These are phyloP conservation scores for Hypoxylon sp. DNA, from an alignment of 2,329 filamentous ascomycete genomes.

Conservation along the genomic window DNA sequence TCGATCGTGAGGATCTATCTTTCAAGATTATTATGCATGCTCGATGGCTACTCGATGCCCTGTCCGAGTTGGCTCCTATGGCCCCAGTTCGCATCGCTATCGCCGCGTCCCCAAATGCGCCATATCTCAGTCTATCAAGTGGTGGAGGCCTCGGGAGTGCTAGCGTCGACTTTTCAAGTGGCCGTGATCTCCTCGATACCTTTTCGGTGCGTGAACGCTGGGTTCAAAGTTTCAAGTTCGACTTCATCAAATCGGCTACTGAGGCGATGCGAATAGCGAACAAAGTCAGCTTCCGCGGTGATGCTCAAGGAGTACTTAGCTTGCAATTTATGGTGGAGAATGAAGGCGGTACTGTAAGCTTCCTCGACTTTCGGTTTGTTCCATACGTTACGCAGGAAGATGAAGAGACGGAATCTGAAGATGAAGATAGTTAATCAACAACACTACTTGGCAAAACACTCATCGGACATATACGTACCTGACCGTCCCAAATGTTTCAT, in stretches of 20 bases:
- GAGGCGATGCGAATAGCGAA: slow-evolving; percentile 94
- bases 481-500: not conserved
- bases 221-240: slow-evolving; percentile 87
- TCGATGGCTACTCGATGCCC: slow-evolving; percentile 78
- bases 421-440: slow-evolving; percentile 53
- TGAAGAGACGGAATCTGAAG: slow-evolving; percentile 63
- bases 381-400: slow-evolving; percentile 77
- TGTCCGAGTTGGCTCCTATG: slow-evolving; percentile 78
- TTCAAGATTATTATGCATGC: slow-evolving; percentile 97
- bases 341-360: slow-evolving; percentile 77
- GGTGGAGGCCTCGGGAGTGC: slow-evolving; percentile 72
- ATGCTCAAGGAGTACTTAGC: slow-evolving; percentile 90
- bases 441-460: not conserved
- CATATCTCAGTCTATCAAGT: slow-evolving; percentile 82
- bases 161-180: slow-evolving; percentile 76
- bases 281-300: slow-evolving; percentile 92
- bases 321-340: slow-evolving; percentile 97
- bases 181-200: slow-evolving; percentile 79
- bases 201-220: slow-evolving; percentile 74
- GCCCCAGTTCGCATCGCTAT: slow-evolving; percentile 81
- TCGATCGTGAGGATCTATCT: slow-evolving; percentile 82
- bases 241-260: slow-evolving; percentile 85
- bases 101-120: slow-evolving; percentile 72
- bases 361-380: slow-evolving; percentile 87
- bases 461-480: not conserved